These are phyloP conservation scores for Mycena rebaudengoi DNA, from an alignment of 768 basidiomycete genomes.

Conservation along the genomic window DNA sequence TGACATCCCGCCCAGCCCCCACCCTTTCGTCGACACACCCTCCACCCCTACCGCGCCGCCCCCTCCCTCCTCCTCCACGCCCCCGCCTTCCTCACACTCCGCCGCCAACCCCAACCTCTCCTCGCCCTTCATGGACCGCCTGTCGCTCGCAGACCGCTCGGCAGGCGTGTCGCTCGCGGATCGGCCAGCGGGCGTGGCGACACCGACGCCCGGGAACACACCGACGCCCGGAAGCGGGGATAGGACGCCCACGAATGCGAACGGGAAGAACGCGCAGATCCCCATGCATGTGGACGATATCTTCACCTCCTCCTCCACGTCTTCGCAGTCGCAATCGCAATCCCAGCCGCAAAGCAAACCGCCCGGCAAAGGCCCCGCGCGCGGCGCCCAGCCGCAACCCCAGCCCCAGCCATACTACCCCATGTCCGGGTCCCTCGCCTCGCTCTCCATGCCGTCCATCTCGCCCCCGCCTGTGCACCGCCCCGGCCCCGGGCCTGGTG, in stretches of 20 bases:
- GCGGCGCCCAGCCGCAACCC: no score
- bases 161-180: no score
- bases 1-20: no score
- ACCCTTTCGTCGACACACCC: no score
- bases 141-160: conserved; percentile 42
- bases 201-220: no score
- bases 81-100: conserved; percentile 40
- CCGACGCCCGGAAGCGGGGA: no score
- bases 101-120: conserved; percentile 45
- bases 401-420: no score
- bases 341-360: conserved; percentile 5
- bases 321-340: conserved; percentile 1
- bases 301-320: conserved; percentile 21
- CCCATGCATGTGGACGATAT: conserved; percentile 36
- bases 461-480: conserved; percentile 31
- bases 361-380: no score
- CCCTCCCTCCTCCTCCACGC: conserved; percentile 34
- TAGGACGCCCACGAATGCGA: no score
- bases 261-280: conserved; percentile 21
- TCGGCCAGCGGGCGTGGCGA: no score
- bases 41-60: conserved; percentile 33
- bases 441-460: conserved; percentile 31
- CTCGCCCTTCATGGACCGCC: conserved; percentile 56
- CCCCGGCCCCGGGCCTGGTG: conserved; percentile 38
- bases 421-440: conserved; percentile 26